These are phyloP conservation scores for Nasturtium officinale DNA, from an alignment of 345 rosid species.

Conservation along the genomic window DNA sequence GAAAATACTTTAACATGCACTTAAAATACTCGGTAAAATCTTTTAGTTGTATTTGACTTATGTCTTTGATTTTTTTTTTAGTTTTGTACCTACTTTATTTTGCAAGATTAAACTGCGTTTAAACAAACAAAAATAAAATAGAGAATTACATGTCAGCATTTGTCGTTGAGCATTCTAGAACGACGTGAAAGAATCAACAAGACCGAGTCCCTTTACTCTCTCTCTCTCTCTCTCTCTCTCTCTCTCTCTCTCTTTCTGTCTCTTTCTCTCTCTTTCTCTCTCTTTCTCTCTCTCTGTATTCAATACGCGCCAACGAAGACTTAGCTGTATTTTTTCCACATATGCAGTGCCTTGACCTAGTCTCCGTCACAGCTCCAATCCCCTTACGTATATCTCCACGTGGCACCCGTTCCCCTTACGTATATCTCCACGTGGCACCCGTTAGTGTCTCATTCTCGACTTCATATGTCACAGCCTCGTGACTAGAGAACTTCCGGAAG, in stretches of 20 bases:
- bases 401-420: background rate
- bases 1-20: background rate
- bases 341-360: constrained; percentile 34
- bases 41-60: background rate
- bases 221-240: background rate
- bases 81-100: background rate
- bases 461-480: constrained; percentile 23
- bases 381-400: too few species aligned
- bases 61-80: background rate
- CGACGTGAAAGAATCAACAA: constrained; percentile 32
- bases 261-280: background rate
- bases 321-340: constrained; percentile 34
- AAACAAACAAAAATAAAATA: background rate
- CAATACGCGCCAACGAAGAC: constrained; percentile 42
- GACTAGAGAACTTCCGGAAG: background rate
- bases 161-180: constrained; percentile 33
- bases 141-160: constrained; percentile 28
- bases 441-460: background rate
- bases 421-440: background rate
- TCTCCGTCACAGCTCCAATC: constrained; percentile 32
- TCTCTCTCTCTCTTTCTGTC: background rate
- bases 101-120: background rate
- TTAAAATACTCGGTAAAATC: background rate
- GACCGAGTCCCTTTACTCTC: constrained; percentile 35
- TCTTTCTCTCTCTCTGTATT: background rate